phyloP scores from a whole-genome alignment of 129 eudicot genomes.

The Escallonia rubra region DNA sequence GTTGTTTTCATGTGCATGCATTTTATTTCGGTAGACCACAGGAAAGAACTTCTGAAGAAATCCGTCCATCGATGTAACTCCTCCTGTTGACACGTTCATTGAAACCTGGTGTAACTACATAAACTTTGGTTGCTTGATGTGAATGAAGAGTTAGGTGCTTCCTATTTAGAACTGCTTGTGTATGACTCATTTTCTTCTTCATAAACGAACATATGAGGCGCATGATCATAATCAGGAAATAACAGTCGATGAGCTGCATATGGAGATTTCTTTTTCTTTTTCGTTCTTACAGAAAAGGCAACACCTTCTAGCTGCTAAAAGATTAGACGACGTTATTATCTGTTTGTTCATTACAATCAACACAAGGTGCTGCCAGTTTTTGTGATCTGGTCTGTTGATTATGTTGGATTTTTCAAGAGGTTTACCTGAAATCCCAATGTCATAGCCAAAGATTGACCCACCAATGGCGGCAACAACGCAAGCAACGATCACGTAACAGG shows the following conservation, averaged over 20 bases:
- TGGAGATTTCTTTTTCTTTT: background rate
- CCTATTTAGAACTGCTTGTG: too few relatives aligned
- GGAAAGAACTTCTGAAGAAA: constrained; percentile 12
- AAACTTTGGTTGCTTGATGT: background rate
- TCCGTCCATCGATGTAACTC: constrained; percentile 75
- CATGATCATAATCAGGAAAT: too few relatives aligned
- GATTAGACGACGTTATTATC: too few relatives aligned
- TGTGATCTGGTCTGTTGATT: too few relatives aligned
- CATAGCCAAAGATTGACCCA: constrained; percentile 85
- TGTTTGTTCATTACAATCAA: too few relatives aligned
- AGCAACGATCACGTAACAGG: constrained; percentile 59
- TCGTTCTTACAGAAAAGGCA: background rate
- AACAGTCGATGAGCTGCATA: too few relatives aligned
- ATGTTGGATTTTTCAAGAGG: too few relatives aligned
- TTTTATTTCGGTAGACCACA: background rate
- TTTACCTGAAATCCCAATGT: constrained; percentile 83
- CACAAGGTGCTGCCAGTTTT: too few relatives aligned
- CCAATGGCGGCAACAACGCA: constrained; percentile 91
- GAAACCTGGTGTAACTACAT: background rate
- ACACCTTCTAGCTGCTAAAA: too few relatives aligned
- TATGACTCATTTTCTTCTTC: too few relatives aligned
- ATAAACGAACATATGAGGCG: too few relatives aligned
- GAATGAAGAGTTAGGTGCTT: background rate
- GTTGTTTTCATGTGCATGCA: background rate
- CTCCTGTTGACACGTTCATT: constrained; percentile 44